Evolutionary conservation across 495 filamentous ascomycete genomes (phyloP).

Genomic region (Podospora anserina): DNA sequence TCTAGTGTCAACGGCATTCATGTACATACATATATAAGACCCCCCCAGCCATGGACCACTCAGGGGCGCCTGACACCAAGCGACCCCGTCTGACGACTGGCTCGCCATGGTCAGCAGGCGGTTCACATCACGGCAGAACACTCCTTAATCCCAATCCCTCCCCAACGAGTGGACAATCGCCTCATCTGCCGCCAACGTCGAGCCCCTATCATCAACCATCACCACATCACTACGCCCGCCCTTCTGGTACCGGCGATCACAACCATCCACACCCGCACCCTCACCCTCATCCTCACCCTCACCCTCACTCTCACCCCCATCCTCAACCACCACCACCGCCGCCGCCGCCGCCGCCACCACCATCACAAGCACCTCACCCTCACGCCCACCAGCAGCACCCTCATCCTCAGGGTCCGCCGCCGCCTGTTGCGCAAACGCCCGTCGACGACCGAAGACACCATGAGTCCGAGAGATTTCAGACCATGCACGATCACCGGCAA

Average conservation of each 20-base stretch:
- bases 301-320: background rate
- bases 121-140: constrained; percentile 43
- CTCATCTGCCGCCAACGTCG: constrained; percentile 43
- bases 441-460: constrained; percentile 49
- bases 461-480: constrained; percentile 48
- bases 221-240: constrained; percentile 40
- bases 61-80: constrained; percentile 47
- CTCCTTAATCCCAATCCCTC: constrained; percentile 45
- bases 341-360: constrained; percentile 12
- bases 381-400: background rate
- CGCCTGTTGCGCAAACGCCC: constrained; percentile 25
- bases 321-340: constrained; percentile 21
- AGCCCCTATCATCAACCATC: constrained; percentile 40
- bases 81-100: constrained; percentile 45
- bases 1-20: constrained; percentile 40
- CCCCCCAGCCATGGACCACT: constrained; percentile 44
- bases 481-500: constrained; percentile 50
- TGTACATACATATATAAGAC: constrained; percentile 43
- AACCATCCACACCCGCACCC: background rate
- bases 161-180: constrained; percentile 36
- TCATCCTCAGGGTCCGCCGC: constrained; percentile 13
- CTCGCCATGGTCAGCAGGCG: constrained; percentile 43
- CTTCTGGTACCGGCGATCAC: constrained; percentile 32
- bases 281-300: constrained; percentile 12
- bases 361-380: background rate